phyloP scores from a whole-genome alignment of 257 asterid genomes.

The Salvia miltiorrhiza region DNA sequence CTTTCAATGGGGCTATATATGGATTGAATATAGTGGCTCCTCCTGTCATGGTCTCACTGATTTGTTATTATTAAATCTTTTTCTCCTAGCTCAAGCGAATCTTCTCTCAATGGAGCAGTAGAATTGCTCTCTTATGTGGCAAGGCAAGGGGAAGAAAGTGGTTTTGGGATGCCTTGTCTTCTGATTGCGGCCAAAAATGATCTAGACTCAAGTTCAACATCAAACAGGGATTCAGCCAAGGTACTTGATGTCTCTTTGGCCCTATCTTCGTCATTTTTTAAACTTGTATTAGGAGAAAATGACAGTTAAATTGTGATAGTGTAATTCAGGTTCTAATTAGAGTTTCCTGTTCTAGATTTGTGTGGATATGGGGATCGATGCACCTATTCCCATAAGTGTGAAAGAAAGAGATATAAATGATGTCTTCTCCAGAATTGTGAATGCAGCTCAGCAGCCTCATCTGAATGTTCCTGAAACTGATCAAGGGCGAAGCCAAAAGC shows the following conservation, averaged over 20 bases:
- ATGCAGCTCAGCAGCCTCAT: conserved; percentile 86
- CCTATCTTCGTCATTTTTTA: neutral
- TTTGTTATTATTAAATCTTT: conserved; percentile 4
- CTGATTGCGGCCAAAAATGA: conserved; percentile 91
- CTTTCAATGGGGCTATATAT: neutral
- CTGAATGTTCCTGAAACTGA: conserved; percentile 87
- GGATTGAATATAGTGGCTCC: conserved; percentile 9
- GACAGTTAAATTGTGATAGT: neutral
- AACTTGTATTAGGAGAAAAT: conserved; percentile 3
- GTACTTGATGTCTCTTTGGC: conserved; percentile 31
- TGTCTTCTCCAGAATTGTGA: conserved; percentile 72
- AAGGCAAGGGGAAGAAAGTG: conserved; percentile 73
- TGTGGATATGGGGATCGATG: conserved; percentile 77
- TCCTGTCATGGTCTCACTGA: conserved; percentile 16
- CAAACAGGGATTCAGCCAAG: conserved; percentile 70
- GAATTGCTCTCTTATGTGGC: conserved; percentile 75
- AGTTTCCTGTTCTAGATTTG: conserved; percentile 55
- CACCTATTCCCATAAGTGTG: conserved; percentile 77
- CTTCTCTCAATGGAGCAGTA: conserved; percentile 68
- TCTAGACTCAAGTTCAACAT: conserved; percentile 52
- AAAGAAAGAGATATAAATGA: conserved; percentile 78
- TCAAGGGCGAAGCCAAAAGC: conserved; percentile 65
- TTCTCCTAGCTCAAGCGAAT: conserved; percentile 61
- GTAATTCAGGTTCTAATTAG: conserved; percentile 4
- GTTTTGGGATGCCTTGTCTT: conserved; percentile 81